Evolutionary conservation across 176 grass and related monocot species (phyloP), one percentile per base, ranked within the genome.

Genomic region (Elymus sibiricus): DNA sequence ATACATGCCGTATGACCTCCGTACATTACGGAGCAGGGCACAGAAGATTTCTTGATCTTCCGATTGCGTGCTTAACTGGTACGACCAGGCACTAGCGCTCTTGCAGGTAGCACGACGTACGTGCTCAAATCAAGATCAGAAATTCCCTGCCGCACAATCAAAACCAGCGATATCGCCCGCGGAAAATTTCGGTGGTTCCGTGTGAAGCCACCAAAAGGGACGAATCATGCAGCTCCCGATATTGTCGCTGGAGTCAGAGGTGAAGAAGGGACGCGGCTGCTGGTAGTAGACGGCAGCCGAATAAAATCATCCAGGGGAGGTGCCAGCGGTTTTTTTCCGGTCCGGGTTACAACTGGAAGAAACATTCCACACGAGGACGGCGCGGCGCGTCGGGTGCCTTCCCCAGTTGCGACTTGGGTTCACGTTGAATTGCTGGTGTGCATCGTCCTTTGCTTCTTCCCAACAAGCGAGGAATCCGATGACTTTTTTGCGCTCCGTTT

Each of bases 261-360:
- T 28, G 4, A 5, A 12, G 15, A 15, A 9, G 19, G 67, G 87
- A 85, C 82, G 82, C 82, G 77, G 87, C 82, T 74, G 65, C 81
- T 2, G 49, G 49, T 24, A 25, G 47, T 24, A 25, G 81, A 21
- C 44, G 63, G 26, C 42, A 1, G 11, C 37, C 35, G 64, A 32
- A 32, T 27, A 58, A 46, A 65, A 67, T 16, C 21, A 59, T 13
- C 83, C 0, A 51, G 83, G 77, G 83, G 71, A 90, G 83, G 83
- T n/a, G 64, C 66, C 40, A 16, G 14, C 3, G 11, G 27, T 58
- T 60, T 66, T 58, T 60, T 66, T 37, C 37, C 4, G 46, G 46
- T 2, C 47, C 3, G 5, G 47, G 35, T 17, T 19, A 53, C 49
- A 7, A 14, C 0, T 9, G 40, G 12, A 81, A 39, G 65, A 49